A percentile compares a stretch with the other conserved stretches of the same genome.
Conservation (phyloP, 306 rosid species). For the Cotoneaster glaucophyllus region DNA sequence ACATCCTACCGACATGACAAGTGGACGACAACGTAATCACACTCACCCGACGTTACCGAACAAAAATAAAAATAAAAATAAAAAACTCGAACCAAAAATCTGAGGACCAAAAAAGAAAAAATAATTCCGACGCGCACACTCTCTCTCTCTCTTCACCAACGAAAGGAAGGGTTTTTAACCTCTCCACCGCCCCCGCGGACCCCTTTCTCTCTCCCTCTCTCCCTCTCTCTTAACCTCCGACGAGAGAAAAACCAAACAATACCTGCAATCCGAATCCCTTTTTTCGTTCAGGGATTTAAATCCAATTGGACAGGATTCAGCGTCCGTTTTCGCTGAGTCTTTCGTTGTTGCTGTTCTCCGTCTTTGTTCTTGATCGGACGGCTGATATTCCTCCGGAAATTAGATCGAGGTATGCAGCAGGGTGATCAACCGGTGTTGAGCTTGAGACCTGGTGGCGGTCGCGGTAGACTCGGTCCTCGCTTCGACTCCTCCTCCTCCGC, state of each 20-base stretch:
- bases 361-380: slow-evolving; percentile 16
- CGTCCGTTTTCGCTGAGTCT: slow-evolving; percentile 42
- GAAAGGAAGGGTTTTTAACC: slow-evolving; percentile 56
- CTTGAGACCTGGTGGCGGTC: slow-evolving; percentile 99
- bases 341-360: background rate
- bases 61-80: background rate
- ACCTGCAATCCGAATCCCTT: background rate
- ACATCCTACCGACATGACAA: background rate
- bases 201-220: slow-evolving; percentile 26
- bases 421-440: slow-evolving; percentile 74
- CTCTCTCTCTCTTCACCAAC: slow-evolving; percentile 3
- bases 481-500: slow-evolving; percentile 54
- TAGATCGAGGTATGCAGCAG: slow-evolving; percentile 95
- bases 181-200: slow-evolving; percentile 18
- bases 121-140: background rate
- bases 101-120: background rate
- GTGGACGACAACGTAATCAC: slow-evolving; percentile 8
- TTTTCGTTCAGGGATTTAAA: background rate
- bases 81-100: background rate
- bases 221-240: slow-evolving; percentile 21
- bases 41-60: background rate
- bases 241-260: slow-evolving; percentile 16
- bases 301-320: slow-evolving; percentile 41
- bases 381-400: slow-evolving; percentile 28
- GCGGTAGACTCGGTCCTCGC: slow-evolving; percentile 72